A percentile compares a stretch with the other conserved stretches of the same genome.
phyloP scores from a whole-genome alignment of 2,329 filamentous ascomycete species.

The Sporothrix euskadiensis region DNA sequence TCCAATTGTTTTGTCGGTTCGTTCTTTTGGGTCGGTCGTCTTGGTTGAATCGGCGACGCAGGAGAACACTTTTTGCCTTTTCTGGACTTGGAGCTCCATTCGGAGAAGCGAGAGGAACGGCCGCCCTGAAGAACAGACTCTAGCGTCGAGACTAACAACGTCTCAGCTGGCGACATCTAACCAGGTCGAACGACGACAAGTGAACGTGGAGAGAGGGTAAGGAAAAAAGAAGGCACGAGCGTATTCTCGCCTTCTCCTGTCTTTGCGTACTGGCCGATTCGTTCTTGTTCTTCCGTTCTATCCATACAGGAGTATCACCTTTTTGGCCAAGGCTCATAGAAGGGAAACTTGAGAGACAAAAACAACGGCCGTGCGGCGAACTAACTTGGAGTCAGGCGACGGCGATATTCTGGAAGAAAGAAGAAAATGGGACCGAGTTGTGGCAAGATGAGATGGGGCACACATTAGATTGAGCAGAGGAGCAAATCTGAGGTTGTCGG shows the following conservation, averaged over 20 bases:
- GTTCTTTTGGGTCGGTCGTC: neutral
- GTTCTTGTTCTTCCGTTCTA: neutral
- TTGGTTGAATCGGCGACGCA: constrained; percentile 7
- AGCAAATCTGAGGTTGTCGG: neutral
- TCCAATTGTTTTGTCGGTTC: neutral
- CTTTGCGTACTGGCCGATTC: neutral
- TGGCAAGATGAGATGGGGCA: neutral
- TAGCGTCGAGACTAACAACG: neutral
- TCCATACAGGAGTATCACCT: neutral
- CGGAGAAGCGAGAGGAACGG: neutral
- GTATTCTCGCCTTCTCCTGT: neutral
- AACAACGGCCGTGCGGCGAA: constrained; percentile 6
- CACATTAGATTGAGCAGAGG: too few species aligned
- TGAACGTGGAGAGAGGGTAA: neutral
- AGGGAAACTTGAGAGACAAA: neutral
- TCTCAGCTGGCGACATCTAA: neutral
- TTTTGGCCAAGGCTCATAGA: neutral
- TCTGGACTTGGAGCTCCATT: neutral
- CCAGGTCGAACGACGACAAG: constrained; percentile 1
- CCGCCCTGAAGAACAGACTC: neutral
- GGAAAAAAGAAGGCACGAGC: constrained; percentile 5
- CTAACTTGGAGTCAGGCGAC: neutral
- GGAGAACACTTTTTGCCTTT: neutral
- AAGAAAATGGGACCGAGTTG: constrained; percentile 1
- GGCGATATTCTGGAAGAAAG: neutral